phyloP scores from a whole-genome alignment of 73 alveolate species.

The Paramecium caudatum region DNA sequence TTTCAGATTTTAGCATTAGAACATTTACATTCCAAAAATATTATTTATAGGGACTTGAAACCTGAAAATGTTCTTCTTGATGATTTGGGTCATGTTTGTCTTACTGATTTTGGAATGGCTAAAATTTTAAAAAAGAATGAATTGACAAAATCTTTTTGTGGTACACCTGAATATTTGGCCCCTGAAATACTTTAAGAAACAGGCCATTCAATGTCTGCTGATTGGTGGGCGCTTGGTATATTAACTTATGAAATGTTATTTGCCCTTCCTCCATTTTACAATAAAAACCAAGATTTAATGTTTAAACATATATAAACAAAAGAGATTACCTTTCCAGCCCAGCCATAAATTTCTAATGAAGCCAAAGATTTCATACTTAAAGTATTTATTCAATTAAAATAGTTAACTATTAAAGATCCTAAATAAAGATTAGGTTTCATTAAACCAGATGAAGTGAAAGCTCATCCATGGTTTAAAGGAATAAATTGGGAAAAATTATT shows the following conservation, averaged over 20 bases:
- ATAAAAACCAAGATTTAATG: slow-evolving; percentile 81
- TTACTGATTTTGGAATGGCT: slow-evolving; percentile 92
- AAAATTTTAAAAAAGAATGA: slow-evolving; percentile 80
- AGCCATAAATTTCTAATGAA: slow-evolving; percentile 74
- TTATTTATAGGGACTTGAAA: slow-evolving; percentile 89
- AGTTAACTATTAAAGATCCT: slow-evolving; percentile 80
- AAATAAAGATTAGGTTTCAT: slow-evolving; percentile 84
- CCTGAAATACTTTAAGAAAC: slow-evolving; percentile 86
- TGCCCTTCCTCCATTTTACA: slow-evolving; percentile 86
- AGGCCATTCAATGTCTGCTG: slow-evolving; percentile 85
- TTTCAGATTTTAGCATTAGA: slow-evolving; percentile 81
- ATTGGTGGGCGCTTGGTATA: slow-evolving; percentile 89
- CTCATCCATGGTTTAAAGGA: slow-evolving; percentile 89
- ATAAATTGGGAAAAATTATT: slow-evolving; percentile 75
- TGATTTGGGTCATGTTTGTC: slow-evolving; percentile 87
- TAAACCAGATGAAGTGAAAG: slow-evolving; percentile 84
- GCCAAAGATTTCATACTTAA: slow-evolving; percentile 80
- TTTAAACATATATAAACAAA: slow-evolving; percentile 75
- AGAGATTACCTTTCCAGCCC: slow-evolving; percentile 78
- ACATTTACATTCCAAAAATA: slow-evolving; percentile 84
- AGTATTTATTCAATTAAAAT: slow-evolving; percentile 65
- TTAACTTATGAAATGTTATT: slow-evolving; percentile 84
- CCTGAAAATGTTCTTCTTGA: slow-evolving; percentile 91
- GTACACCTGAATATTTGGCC: slow-evolving; percentile 90
- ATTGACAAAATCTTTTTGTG: slow-evolving; percentile 84